A percentile compares a stretch with the other conserved stretches of the same genome.
Conservation (phyloP, 2,329 filamentous ascomycete genomes). For the Dendrostoma leiphaemia region DNA sequence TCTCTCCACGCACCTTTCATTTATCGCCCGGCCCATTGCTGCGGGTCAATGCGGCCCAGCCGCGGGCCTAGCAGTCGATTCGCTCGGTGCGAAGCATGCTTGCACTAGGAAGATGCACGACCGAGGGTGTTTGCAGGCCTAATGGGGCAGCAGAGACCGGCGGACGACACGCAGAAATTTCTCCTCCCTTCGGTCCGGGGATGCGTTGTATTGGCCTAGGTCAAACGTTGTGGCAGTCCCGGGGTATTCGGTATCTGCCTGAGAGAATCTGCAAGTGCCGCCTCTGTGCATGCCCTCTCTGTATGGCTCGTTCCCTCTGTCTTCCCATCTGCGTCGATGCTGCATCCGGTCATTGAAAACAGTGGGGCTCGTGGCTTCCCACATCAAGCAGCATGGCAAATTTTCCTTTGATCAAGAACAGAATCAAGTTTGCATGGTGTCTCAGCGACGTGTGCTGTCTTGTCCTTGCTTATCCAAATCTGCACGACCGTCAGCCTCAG, state of each 20-base stretch:
- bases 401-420: neutral
- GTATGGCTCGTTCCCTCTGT: neutral
- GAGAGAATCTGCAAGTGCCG: neutral
- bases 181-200: neutral
- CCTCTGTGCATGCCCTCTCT: neutral
- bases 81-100: constrained; percentile 7
- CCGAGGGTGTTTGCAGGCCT: neutral
- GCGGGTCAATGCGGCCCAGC: constrained; percentile 11
- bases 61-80: constrained; percentile 11
- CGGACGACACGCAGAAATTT: neutral
- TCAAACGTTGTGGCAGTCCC: neutral
- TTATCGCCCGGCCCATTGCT: neutral
- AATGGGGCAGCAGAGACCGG: neutral
- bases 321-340: neutral
- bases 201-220: neutral
- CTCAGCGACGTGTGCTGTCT: neutral
- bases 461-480: neutral
- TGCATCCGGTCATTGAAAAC: neutral
- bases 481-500: neutral
- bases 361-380: neutral
- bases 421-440: neutral
- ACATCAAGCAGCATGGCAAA: neutral
- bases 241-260: neutral
- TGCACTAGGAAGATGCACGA: constrained; percentile 15
- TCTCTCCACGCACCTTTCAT: neutral